Conservation (phyloP, 306 rosid species). For the Rosa chinensis region DNA sequence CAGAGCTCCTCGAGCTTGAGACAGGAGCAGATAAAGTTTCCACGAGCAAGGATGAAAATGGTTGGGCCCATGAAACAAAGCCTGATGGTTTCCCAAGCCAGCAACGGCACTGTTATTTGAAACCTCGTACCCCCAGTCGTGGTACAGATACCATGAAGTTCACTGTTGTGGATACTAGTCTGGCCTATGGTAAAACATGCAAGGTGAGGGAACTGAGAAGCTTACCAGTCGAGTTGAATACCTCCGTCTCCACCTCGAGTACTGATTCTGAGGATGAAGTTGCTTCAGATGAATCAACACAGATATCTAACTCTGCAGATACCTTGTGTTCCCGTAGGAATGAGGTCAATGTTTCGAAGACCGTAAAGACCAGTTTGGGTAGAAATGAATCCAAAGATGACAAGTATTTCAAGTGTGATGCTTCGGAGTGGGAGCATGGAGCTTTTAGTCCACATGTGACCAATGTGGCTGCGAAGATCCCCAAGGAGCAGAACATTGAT, state of each 20-base stretch:
- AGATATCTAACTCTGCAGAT: conserved; percentile 44
- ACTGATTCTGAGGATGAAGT: conserved; percentile 43
- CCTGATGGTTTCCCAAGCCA: conserved; percentile 47
- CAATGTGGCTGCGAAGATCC: conserved; percentile 27
- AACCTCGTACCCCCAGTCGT: conserved; percentile 62
- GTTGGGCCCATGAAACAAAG: conserved; percentile 47
- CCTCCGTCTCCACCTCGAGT: conserved; percentile 32
- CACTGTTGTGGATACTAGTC: conserved; percentile 89
- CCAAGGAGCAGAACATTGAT: conserved; percentile 30
- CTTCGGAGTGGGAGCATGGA: conserved; percentile 40
- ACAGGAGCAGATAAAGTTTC: conserved; percentile 21
- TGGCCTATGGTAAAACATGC: conserved; percentile 38
- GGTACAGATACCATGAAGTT: conserved; percentile 52
- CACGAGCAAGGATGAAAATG: conserved; percentile 48
- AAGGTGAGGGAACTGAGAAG: conserved; percentile 67
- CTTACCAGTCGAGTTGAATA: conserved; percentile 51
- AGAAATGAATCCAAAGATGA: conserved; percentile 28
- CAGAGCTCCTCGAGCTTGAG: conserved; percentile 75
- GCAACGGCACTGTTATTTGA: conserved; percentile 80
- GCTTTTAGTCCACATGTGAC: conserved; percentile 27
- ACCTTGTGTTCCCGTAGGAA: conserved; percentile 37
- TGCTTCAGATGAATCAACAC: conserved; percentile 40
- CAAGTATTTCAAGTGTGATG: conserved; percentile 32
- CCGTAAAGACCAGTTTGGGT: conserved; percentile 22
- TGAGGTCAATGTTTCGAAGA: conserved; percentile 31